phyloP scores from a whole-genome alignment of 192 early-diverging fungal species.

The Coemansia sp. region DNA sequence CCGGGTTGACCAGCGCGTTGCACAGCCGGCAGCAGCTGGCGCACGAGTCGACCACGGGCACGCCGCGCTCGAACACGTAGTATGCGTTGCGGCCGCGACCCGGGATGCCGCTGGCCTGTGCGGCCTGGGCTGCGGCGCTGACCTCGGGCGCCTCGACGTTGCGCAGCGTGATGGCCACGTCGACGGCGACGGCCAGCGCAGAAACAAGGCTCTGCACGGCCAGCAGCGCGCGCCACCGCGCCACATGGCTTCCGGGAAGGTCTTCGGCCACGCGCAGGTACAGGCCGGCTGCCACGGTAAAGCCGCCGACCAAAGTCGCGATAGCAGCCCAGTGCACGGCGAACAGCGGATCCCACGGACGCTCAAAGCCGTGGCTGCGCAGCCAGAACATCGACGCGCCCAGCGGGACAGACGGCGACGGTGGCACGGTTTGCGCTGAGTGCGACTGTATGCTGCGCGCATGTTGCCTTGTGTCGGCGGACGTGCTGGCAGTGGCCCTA shows the following conservation, averaged over 20 bases:
- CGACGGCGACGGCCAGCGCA: slow-evolving; percentile 17
- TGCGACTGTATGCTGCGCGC: slow-evolving; percentile 6
- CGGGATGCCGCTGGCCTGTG: background rate
- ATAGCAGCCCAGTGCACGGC: slow-evolving; percentile 37
- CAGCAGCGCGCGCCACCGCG: slow-evolving; percentile 21
- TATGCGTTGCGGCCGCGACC: slow-evolving; percentile 23
- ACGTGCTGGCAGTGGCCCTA: background rate
- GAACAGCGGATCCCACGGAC: slow-evolving; percentile 53
- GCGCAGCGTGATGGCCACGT: slow-evolving; percentile 18
- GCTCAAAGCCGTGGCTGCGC: slow-evolving; percentile 44
- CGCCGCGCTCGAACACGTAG: slow-evolving; percentile 43
- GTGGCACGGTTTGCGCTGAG: slow-evolving; percentile 18
- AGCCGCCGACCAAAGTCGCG: slow-evolving; percentile 15
- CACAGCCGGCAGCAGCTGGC: slow-evolving; percentile 41
- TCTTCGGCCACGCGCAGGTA: slow-evolving; percentile 20
- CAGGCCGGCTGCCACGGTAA: slow-evolving; percentile 20
- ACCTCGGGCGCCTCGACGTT: slow-evolving; percentile 39
- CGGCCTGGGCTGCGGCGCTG: slow-evolving; percentile 2
- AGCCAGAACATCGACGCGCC: slow-evolving; percentile 45
- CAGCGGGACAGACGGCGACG: slow-evolving; percentile 34
- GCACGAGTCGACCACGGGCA: slow-evolving; percentile 31
- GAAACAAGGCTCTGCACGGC: slow-evolving; percentile 15
- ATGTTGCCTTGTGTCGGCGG: background rate
- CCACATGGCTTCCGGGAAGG: background rate
- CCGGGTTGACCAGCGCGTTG: slow-evolving; percentile 9